Base-by-base conservation (phyloP, 768 basidiomycete genomes). In the Calocybe indica region DNA sequence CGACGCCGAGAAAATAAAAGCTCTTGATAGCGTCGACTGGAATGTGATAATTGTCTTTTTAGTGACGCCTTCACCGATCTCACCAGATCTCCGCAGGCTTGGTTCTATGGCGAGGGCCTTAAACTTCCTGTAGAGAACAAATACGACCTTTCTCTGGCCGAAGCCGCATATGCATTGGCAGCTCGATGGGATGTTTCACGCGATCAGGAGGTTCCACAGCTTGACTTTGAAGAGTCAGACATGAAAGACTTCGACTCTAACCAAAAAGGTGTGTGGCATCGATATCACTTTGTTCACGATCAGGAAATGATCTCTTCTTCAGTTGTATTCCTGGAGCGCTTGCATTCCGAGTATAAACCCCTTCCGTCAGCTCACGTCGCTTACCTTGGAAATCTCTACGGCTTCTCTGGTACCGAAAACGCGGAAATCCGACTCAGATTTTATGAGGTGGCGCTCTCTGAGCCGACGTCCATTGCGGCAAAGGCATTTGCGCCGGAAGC, bases 291-390 rank as follows among this genome's bases (percentile, higher is more conserved):
- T 36, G 31, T n/a, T 22, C 29, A 33, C 28, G 14, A 11, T 14
- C 44, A 30, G 42, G 33, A 42, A 46, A 48, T 45, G 15, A 36
- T 13, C 11, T 37, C 10, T 35, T 50, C 11, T 12, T 15, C 58
- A 88, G 88, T 88, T 50, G 89, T 83, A 45, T 93, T 95, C 73
- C 78, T 95, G 39, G 86, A 93, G 62, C 80, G 79, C 38, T 74
- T 95, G 5, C 78, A 85, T 52, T 66, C 78, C n/a, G 79, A 76
- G 57, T 22, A 22, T 22, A 35, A 65, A 0, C 62, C 85, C 0
- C 73, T 92, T 12, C 88, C 91, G 0, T 60, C 71, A 1, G 46
- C 71, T 0, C 80, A 88, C 55, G 55, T 90, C 36, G 58, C 62
- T 5, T 75, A 79, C 55, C 80, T 94, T 45, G 86, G 78, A 50